phyloP scores from a whole-genome alignment of 306 rosid species.

The Lathyrus oleraceus region DNA sequence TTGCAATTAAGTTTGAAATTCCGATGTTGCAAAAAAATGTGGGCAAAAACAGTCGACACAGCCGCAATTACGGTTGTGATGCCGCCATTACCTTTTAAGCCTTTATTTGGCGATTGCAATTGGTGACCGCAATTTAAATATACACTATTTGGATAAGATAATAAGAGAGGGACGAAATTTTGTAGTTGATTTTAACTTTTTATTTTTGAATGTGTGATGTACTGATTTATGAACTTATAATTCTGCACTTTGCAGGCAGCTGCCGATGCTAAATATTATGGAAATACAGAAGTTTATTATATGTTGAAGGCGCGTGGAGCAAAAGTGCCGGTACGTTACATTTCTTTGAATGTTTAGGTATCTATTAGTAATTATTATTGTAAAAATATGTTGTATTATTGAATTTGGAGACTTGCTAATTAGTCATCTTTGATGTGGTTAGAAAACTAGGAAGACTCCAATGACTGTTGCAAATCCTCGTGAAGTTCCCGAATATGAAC shows the following conservation, averaged over 20 bases:
- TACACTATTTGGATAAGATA: neutral
- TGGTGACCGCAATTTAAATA: neutral
- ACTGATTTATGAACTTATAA: slow-evolving; percentile 23
- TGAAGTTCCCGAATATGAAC: slow-evolving; percentile 99
- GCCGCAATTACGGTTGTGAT: neutral
- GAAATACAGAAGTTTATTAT: slow-evolving; percentile 70
- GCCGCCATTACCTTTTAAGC: neutral
- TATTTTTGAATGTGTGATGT: slow-evolving; percentile 7
- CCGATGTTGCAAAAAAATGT: neutral
- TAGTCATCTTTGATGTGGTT: slow-evolving; percentile 30
- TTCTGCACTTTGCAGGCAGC: slow-evolving; percentile 70
- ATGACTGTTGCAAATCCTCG: slow-evolving; percentile 97
- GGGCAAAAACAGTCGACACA: neutral
- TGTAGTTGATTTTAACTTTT: neutral
- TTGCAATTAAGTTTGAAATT: neutral
- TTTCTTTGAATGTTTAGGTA: slow-evolving; percentile 12
- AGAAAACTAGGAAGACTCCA: slow-evolving; percentile 94
- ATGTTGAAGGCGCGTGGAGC: slow-evolving; percentile 93
- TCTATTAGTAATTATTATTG: neutral
- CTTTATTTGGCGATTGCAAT: neutral
- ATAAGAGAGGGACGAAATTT: neutral
- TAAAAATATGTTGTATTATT: neutral
- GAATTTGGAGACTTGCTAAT: slow-evolving; percentile 30
- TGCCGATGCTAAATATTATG: slow-evolving; percentile 94
- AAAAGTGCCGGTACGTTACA: slow-evolving; percentile 70